Evolutionary conservation across 2,329 filamentous ascomycete genomes (phyloP).

Genomic region (Lojkania enalia): DNA sequence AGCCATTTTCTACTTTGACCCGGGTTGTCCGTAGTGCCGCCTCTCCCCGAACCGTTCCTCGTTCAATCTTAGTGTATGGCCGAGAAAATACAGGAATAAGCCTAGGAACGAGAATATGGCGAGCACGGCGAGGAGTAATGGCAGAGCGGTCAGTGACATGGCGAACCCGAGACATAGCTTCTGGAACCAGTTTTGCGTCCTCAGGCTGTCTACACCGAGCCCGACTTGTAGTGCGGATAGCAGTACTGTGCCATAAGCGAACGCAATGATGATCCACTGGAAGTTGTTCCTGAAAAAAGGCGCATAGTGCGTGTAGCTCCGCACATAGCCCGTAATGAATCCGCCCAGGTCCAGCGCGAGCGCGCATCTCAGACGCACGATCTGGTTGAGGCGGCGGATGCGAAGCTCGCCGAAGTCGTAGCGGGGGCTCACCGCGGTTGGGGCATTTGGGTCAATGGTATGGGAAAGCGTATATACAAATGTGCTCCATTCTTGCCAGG

Average conservation of each 20-base stretch:
- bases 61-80: too few relatives aligned
- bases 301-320: constrained; percentile 14
- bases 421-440: constrained; percentile 35
- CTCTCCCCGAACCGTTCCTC: too few relatives aligned
- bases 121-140: too few relatives aligned
- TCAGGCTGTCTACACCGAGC: too few relatives aligned
- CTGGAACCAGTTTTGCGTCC: too few relatives aligned
- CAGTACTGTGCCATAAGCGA: constrained; percentile 15
- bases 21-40: too few relatives aligned
- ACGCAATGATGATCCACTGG: constrained; percentile 16
- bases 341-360: constrained; percentile 8
- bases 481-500: constrained; percentile 16
- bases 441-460: constrained; percentile 9
- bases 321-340: constrained; percentile 13
- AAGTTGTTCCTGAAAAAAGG: constrained; percentile 17
- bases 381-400: constrained; percentile 45
- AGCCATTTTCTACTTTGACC: too few relatives aligned
- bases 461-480: constrained; percentile 15
- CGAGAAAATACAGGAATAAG: too few relatives aligned
- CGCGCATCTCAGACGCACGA: constrained; percentile 10
- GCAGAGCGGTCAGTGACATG: too few relatives aligned
- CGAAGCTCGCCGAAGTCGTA: constrained; percentile 52
- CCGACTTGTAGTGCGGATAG: constrained; percentile 21
- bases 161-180: too few relatives aligned
- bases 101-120: too few relatives aligned